Conservation (phyloP, 345 rosid genomes). For the Excoecaria agallocha region DNA sequence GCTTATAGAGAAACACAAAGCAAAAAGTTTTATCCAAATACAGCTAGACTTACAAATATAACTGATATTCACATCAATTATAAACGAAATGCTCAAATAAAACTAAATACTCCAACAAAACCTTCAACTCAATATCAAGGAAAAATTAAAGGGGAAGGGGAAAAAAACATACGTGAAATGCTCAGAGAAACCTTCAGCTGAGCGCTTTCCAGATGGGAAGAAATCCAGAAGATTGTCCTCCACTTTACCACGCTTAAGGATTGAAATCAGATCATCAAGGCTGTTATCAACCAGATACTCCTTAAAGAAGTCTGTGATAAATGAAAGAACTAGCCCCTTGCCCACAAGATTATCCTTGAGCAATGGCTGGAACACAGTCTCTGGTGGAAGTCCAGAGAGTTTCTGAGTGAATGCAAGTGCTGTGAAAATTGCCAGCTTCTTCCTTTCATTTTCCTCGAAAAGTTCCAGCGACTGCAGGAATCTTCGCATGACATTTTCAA, state of each 20-base stretch:
- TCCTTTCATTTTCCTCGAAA: constrained; percentile 94
- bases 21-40: neutral
- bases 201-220: constrained; percentile 76
- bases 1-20: neutral
- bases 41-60: neutral
- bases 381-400: constrained; percentile 94
- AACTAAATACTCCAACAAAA: neutral
- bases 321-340: constrained; percentile 96
- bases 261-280: constrained; percentile 88
- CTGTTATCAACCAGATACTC: constrained; percentile 93
- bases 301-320: constrained; percentile 93
- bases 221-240: constrained; percentile 86
- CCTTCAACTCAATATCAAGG: neutral
- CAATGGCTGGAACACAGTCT: constrained; percentile 95
- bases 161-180: constrained; percentile 82
- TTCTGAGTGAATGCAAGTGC: constrained; percentile 99
- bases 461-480: constrained; percentile 97
- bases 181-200: constrained; percentile 86
- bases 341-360: constrained; percentile 98
- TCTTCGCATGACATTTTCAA: constrained; percentile 90
- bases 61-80: neutral
- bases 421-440: constrained; percentile 95
- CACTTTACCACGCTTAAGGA: constrained; percentile 91
- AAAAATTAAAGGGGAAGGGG: neutral
- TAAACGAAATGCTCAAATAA: neutral